Percentiles rank a stretch among this genome's conserved stretches.
These are phyloP conservation scores for Betula pendula DNA, from an alignment of 306 rosid species.

Conservation along the genomic window DNA sequence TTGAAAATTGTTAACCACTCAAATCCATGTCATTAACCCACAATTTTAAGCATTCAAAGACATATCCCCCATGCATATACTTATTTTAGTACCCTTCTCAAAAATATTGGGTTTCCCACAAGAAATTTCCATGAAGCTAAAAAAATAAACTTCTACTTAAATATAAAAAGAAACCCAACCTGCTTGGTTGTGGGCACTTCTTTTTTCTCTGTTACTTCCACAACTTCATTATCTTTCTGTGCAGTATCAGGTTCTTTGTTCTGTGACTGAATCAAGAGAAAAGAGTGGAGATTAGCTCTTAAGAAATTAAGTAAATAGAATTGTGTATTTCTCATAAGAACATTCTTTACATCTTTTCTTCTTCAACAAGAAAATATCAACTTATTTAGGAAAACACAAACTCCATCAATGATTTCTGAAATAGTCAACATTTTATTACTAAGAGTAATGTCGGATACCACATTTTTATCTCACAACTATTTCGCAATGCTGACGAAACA, in stretches of 20 bases:
- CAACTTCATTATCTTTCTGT: constrained; percentile 21
- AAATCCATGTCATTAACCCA: background rate
- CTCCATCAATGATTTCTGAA: background rate
- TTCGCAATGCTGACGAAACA: too few relatives aligned
- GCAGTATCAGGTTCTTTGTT: constrained; percentile 10
- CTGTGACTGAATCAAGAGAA: constrained; percentile 29
- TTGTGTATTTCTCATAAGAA: background rate
- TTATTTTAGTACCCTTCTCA: too few relatives aligned
- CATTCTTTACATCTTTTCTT: too few relatives aligned
- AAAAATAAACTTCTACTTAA: background rate
- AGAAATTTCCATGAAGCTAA: too few relatives aligned
- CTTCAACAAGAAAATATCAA: constrained; percentile 6
- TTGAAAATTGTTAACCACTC: too few relatives aligned
- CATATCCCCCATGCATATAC: too few relatives aligned
- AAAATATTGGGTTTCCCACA: too few relatives aligned
- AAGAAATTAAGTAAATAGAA: background rate
- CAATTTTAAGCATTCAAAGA: background rate
- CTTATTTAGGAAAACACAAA: background rate
- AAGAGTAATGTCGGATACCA: too few relatives aligned
- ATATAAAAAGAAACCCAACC: constrained; percentile 30
- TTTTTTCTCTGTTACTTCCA: constrained; percentile 31
- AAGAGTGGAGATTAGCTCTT: background rate
- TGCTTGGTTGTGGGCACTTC: constrained; percentile 25
- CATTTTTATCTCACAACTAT: too few relatives aligned
- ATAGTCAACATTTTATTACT: background rate